A percentile compares a stretch with the other conserved stretches of the same genome.
These are phyloP conservation scores for Amanita rubescens DNA, from an alignment of 768 basidiomycete species.

Conservation along the genomic window DNA sequence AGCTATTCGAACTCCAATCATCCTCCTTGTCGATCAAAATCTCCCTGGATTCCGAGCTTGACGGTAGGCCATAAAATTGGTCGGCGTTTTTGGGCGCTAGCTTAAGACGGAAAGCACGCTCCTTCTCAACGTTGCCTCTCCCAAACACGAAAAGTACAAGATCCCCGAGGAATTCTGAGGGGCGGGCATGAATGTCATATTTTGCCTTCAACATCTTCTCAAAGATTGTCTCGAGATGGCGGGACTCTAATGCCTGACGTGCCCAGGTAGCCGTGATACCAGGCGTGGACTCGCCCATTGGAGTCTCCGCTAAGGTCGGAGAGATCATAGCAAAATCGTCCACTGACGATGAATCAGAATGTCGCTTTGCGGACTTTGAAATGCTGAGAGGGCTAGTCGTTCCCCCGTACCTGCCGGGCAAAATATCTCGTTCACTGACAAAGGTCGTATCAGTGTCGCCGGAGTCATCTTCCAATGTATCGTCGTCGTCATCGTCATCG, in stretches of 20 bases:
- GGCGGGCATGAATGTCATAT: slow-evolving; percentile 45
- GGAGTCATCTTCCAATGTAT: slow-evolving; percentile 5
- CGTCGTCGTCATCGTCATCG: slow-evolving; percentile 11
- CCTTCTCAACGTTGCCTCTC: slow-evolving; percentile 32
- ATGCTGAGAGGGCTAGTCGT: neutral
- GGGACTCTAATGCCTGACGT: slow-evolving; percentile 29
- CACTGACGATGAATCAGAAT: neutral
- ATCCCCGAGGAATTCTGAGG: slow-evolving; percentile 41
- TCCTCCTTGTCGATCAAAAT: neutral
- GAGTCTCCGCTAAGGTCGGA: neutral
- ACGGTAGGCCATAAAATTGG: slow-evolving; percentile 8
- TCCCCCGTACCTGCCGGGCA: neutral
- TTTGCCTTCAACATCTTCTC: slow-evolving; percentile 47
- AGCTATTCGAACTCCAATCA: slow-evolving; percentile 3
- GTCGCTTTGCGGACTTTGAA: neutral
- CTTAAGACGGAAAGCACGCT: slow-evolving; percentile 44
- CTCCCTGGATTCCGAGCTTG: neutral
- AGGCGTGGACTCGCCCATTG: neutral
- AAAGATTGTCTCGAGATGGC: slow-evolving; percentile 51
- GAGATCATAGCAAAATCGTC: neutral
- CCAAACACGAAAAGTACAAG: slow-evolving; percentile 47
- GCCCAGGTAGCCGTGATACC: slow-evolving; percentile 25
- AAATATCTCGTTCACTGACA: neutral
- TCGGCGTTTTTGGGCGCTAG: slow-evolving; percentile 43
- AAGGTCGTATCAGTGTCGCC: slow-evolving; percentile 2